Evolutionary conservation across 1,284 basidiomycete genomes (phyloP).

Genomic region (Entoloma clypeatum): DNA sequence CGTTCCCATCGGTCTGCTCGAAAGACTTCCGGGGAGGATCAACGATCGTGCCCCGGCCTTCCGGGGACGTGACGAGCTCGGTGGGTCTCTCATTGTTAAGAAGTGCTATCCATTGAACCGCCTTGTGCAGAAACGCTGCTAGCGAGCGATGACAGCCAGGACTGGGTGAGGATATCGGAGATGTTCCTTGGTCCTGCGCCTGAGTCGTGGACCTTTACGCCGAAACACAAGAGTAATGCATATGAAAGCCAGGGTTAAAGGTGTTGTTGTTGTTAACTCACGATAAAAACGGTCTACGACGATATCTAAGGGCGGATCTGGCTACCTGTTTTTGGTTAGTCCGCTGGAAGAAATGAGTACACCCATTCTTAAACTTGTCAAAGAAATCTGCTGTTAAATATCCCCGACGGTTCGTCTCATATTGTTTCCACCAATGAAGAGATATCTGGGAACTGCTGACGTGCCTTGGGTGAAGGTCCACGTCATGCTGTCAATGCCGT

Average conservation of each 20-base stretch:
- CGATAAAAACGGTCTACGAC: no score
- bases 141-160: constrained; percentile 75
- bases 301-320: no score
- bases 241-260: constrained; percentile 38
- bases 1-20: constrained; percentile 90
- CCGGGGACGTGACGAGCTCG: constrained; percentile 82
- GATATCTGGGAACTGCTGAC: no score
- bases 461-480: no score
- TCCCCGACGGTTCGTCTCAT: no score
- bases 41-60: constrained; percentile 91
- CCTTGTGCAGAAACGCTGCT: constrained; percentile 70
- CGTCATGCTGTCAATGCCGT: no score
- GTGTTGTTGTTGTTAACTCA: no score
- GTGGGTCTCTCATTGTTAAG: constrained; percentile 35
- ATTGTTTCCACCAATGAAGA: no score
- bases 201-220: constrained; percentile 44
- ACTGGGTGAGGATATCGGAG: constrained; percentile 95
- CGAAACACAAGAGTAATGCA: constrained; percentile 52
- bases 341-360: no score
- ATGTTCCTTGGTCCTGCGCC: constrained; percentile 74
- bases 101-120: not conserved
- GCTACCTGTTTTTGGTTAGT: no score
- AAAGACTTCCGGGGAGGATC: constrained; percentile 75
- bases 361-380: no score
- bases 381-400: no score